A percentile compares a stretch with the other conserved stretches of the same genome.
These are phyloP conservation scores for Stephanodiscus triporus DNA, from an alignment of 108 stramenopile genomes.

Conservation along the genomic window DNA sequence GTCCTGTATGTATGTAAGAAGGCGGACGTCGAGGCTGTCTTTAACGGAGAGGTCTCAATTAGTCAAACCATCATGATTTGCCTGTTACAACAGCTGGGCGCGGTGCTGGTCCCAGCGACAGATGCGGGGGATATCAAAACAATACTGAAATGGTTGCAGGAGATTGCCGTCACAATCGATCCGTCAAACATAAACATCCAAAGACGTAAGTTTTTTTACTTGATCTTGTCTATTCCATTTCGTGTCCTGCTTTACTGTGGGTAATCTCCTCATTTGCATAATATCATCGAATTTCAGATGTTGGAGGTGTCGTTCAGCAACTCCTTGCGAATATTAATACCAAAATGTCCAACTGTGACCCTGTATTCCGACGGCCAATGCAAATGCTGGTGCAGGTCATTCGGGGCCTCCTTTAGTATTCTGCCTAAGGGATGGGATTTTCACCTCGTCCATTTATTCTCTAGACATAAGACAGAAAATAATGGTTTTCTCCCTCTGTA, in stretches of 20 bases:
- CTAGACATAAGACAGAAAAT: too few relatives aligned
- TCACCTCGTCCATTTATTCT: too few relatives aligned
- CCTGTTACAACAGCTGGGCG: slow-evolving; percentile 88
- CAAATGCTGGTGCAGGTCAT: slow-evolving; percentile 79
- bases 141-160: slow-evolving; percentile 87
- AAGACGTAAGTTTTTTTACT: slow-evolving; percentile 34
- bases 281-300: slow-evolving; percentile 28
- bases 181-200: slow-evolving; percentile 72
- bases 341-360: slow-evolving; percentile 69
- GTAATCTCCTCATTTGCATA: background rate
- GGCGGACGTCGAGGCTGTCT: slow-evolving; percentile 55
- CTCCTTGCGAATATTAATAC: slow-evolving; percentile 62
- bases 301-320: slow-evolving; percentile 65
- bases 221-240: background rate
- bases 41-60: slow-evolving; percentile 56
- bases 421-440: too few relatives aligned
- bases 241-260: background rate
- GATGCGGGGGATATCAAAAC: slow-evolving; percentile 55
- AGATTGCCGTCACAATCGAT: slow-evolving; percentile 83
- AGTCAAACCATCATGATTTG: slow-evolving; percentile 87
- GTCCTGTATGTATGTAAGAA: slow-evolving; percentile 70
- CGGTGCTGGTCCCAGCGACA: slow-evolving; percentile 52
- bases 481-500: too few relatives aligned
- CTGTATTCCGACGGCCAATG: slow-evolving; percentile 66
- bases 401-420: slow-evolving; percentile 68